Base-by-base conservation (phyloP, 148 eudicot genomes). In the Dysphania ambrosioides region DNA sequence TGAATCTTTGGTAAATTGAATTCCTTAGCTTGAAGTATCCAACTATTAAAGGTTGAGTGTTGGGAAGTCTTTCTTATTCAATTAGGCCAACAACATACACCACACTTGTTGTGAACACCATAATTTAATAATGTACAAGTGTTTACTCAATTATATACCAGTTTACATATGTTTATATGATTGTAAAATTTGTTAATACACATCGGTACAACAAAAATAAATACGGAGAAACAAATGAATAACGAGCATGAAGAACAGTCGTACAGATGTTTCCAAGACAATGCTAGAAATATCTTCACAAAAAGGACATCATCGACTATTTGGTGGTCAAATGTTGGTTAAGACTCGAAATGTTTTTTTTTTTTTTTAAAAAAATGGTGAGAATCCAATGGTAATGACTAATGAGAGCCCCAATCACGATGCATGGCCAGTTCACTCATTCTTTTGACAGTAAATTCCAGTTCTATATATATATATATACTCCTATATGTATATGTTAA, bases 251-350 rank as follows among this genome's bases (percentile, higher is more conserved):
- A 69, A 30, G 74, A 79, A 79, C 82, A 74, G 79, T 64, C 15
- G 53, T 75, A 75, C 78, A 75, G 82, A 62, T 70, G 71, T 75
- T 75, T 75, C 21, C 61, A 74, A 79, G 69, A 21, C 71, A 79
- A 42, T 51, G 70, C 31, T 61, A 19, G 42, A 67, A 66, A 70
- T 74, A 61, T 62, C 18, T 69, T 53, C 75, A 70, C 55, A 74
- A 35, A 70, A 36, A 79, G 41, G 67, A 64, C 67, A 75, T 63
- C 23, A 56, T 75, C 47, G 66, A 79, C 74, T 66, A 64, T 63
- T 74, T 38, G 34, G 44, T 76, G 66, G 83, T 77, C 77, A 76
- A 81, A 72, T 78, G 80, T 55, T 80, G 63, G 83, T 81, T 81
- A 38, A 32, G 66, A 72, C 66, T 16, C 44, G n/a, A 66, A 44